A percentile compares a stretch with the other conserved stretches of the same genome.
Conservation (phyloP, 306 rosid genomes). For the Corylus heterophylla region DNA sequence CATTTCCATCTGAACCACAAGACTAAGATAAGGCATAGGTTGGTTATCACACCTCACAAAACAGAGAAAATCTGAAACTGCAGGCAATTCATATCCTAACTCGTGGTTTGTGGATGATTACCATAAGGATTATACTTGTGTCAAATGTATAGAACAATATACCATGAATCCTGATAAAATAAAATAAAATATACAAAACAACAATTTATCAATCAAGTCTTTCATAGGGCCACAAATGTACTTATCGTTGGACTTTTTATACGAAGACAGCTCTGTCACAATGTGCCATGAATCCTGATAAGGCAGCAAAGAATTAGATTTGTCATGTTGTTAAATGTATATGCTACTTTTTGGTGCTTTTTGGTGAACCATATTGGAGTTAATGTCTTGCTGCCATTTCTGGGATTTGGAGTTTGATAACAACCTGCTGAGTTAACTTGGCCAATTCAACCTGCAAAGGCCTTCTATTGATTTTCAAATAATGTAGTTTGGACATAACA, state of each 20-base stretch:
- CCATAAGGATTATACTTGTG: background rate
- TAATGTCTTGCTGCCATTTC: background rate
- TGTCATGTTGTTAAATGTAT: background rate
- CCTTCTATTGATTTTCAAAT: background rate
- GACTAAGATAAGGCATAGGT: conserved; percentile 36
- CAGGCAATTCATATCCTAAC: conserved; percentile 16
- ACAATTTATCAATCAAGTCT: background rate
- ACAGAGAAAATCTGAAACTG: conserved; percentile 24
- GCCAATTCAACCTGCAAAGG: background rate
- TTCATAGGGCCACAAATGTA: background rate
- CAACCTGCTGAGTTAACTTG: background rate
- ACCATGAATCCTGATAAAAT: background rate
- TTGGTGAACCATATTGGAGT: background rate
- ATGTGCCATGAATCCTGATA: background rate
- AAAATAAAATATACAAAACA: background rate
- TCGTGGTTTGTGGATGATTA: background rate
- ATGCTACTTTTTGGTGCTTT: background rate
- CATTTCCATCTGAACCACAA: conserved; percentile 60
- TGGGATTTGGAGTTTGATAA: background rate
- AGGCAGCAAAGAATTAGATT: conserved; percentile 1
- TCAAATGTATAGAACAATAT: background rate
- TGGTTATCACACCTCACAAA: conserved; percentile 33
- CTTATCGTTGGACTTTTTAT: background rate
- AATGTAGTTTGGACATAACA: background rate
- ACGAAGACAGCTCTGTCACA: background rate